These are phyloP conservation scores for Macroventuria anomochaeta DNA, from an alignment of 2,329 filamentous ascomycete species.

Conservation along the genomic window DNA sequence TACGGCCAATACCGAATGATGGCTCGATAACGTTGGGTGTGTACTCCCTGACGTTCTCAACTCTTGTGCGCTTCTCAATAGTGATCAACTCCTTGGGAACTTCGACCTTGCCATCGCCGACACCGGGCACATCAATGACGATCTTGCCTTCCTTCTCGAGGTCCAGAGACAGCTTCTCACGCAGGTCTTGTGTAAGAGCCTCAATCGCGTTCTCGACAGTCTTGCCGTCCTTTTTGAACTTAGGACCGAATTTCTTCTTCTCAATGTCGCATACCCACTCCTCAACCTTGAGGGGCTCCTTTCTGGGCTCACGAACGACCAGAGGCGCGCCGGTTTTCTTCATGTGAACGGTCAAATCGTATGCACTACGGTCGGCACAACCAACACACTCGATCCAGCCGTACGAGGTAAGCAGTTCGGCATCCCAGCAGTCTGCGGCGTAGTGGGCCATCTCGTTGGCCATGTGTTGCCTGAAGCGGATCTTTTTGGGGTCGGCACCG, in stretches of 20 bases:
- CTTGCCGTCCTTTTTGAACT: slow-evolving; percentile 91
- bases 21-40: slow-evolving; percentile 97
- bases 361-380: slow-evolving; percentile 93
- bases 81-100: slow-evolving; percentile 79
- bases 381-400: slow-evolving; percentile 99
- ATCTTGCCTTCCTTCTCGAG: slow-evolving; percentile 78
- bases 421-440: slow-evolving; percentile 97
- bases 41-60: slow-evolving; percentile 86
- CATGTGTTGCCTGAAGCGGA: slow-evolving; percentile 98
- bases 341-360: slow-evolving; percentile 89
- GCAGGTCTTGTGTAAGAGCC: slow-evolving; percentile 77
- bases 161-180: slow-evolving; percentile 78
- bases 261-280: slow-evolving; percentile 88
- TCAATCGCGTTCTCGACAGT: slow-evolving; percentile 80
- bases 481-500: slow-evolving; percentile 84
- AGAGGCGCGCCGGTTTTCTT: slow-evolving; percentile 90
- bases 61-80: slow-evolving; percentile 82
- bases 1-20: slow-evolving; percentile 95
- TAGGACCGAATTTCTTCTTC: slow-evolving; percentile 94
- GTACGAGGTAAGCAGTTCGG: slow-evolving; percentile 86
- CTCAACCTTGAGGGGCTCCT: slow-evolving; percentile 78
- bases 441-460: slow-evolving; percentile 91
- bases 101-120: slow-evolving; percentile 75
- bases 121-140: slow-evolving; percentile 72
- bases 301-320: slow-evolving; percentile 80